Conservation (phyloP, 208 protist species). For the Wallacemonas collosoma region DNA sequence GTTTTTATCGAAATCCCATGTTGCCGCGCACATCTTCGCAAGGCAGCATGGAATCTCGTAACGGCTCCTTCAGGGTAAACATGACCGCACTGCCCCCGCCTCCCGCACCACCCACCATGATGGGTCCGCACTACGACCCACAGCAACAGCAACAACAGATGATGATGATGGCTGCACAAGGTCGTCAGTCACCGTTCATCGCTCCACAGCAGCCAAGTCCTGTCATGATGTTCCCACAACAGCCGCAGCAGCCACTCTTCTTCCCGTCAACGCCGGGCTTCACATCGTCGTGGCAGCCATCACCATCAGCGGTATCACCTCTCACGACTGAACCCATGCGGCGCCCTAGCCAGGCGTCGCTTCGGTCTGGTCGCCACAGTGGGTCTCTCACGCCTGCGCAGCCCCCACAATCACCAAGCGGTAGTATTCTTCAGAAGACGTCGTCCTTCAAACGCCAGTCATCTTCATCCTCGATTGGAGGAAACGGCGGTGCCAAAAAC, state of each 20-base stretch:
- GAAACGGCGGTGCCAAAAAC: background rate
- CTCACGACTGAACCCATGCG: background rate
- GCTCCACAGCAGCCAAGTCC: background rate
- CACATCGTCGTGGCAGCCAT: background rate
- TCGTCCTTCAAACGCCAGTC: background rate
- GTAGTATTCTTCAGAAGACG: conserved; percentile 6
- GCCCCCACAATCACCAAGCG: background rate
- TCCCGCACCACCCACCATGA: conserved; percentile 1
- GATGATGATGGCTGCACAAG: conserved; percentile 1
- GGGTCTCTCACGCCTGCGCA: background rate
- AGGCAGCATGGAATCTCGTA: background rate
- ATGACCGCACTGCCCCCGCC: background rate
- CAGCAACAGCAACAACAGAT: background rate
- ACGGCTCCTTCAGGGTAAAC: background rate
- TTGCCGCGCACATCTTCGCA: background rate
- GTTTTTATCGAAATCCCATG: background rate
- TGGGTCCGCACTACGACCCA: background rate
- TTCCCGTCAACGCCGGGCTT: background rate
- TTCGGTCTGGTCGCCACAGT: background rate
- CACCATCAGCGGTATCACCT: background rate
- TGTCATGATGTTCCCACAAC: background rate
- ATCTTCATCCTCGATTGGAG: background rate
- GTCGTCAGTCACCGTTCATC: background rate
- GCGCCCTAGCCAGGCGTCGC: background rate
- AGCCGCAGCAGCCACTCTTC: background rate